Percentiles rank a stretch among this genome's conserved stretches.
phyloP scores from a whole-genome alignment of 345 rosid genomes.

The Garcia nutans region DNA sequence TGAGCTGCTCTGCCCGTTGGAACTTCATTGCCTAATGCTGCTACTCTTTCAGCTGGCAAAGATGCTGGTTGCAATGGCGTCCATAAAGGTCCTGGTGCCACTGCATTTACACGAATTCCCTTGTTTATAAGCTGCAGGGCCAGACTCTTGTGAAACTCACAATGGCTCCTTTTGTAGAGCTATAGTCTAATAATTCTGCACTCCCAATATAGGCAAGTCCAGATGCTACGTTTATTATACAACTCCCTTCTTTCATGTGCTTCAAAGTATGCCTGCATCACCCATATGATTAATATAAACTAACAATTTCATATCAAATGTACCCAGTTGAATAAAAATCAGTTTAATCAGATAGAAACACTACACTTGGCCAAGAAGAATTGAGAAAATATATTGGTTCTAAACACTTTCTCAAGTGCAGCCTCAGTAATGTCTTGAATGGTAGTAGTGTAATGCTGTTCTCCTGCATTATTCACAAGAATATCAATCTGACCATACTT shows the following conservation, averaged over 20 bases:
- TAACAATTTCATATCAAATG: too few species aligned
- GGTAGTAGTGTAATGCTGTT: neutral
- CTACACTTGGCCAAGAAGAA: constrained; percentile 11
- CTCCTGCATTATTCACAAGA: constrained; percentile 3
- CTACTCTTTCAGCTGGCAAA: constrained; percentile 9
- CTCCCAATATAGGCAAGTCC: neutral
- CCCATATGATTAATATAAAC: neutral
- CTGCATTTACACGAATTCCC: constrained; percentile 11
- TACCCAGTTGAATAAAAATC: too few species aligned
- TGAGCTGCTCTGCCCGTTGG: constrained; percentile 18
- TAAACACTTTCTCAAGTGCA: constrained; percentile 6
- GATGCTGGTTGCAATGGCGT: constrained; percentile 18
- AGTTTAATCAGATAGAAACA: too few species aligned
- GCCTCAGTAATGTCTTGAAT: constrained; percentile 1
- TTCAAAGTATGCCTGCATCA: constrained; percentile 11
- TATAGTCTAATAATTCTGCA: constrained; percentile 1
- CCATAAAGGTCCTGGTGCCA: constrained; percentile 27
- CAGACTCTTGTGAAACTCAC: constrained; percentile 17
- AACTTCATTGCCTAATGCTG: neutral
- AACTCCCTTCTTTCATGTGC: constrained; percentile 24
- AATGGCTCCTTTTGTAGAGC: constrained; percentile 21
- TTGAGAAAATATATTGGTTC: constrained; percentile 12
- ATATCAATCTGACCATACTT: constrained; percentile 12
- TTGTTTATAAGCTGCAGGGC: neutral
- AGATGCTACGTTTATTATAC: constrained; percentile 19